Percentiles rank a stretch among this genome's conserved stretches.
These are phyloP conservation scores for Daldinia sp. DNA, from an alignment of 2,329 filamentous ascomycete genomes.

Conservation along the genomic window DNA sequence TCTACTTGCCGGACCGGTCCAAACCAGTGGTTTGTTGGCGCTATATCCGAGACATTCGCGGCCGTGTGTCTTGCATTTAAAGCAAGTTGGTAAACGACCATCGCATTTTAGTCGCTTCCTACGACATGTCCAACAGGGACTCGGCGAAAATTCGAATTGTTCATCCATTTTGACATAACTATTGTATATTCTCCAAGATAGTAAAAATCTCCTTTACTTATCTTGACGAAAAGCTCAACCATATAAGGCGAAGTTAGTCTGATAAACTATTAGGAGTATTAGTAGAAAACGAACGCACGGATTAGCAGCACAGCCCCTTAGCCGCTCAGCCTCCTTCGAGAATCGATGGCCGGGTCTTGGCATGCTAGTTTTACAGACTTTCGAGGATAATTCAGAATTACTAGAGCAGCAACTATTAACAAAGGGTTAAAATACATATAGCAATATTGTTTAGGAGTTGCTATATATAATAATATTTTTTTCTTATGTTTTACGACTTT, in stretches of 20 bases:
- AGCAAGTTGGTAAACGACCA: constrained; percentile 22
- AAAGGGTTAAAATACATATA: no score
- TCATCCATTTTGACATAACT: constrained; percentile 8
- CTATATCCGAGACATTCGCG: constrained; percentile 19
- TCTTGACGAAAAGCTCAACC: not conserved
- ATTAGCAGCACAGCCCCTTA: not conserved
- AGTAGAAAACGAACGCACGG: not conserved
- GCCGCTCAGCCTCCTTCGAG: no score
- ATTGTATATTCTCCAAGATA: not conserved
- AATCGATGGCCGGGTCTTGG: no score
- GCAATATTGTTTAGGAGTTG: no score
- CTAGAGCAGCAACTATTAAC: no score
- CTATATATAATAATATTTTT: no score
- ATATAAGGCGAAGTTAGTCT: not conserved
- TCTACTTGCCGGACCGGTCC: constrained; percentile 18
- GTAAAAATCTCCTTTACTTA: not conserved
- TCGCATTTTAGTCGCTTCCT: constrained; percentile 25
- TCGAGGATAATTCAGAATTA: no score
- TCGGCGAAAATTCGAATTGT: constrained; percentile 13
- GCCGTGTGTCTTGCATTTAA: constrained; percentile 15
- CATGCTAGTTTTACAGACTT: no score
- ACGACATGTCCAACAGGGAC: constrained; percentile 20
- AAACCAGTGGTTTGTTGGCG: constrained; percentile 18
- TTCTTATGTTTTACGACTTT: not conserved
- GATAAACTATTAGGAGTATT: no score